Evolutionary conservation across 2,329 filamentous ascomycete genomes (phyloP).

Genomic region (Cephalotrichum gorgonifer): DNA sequence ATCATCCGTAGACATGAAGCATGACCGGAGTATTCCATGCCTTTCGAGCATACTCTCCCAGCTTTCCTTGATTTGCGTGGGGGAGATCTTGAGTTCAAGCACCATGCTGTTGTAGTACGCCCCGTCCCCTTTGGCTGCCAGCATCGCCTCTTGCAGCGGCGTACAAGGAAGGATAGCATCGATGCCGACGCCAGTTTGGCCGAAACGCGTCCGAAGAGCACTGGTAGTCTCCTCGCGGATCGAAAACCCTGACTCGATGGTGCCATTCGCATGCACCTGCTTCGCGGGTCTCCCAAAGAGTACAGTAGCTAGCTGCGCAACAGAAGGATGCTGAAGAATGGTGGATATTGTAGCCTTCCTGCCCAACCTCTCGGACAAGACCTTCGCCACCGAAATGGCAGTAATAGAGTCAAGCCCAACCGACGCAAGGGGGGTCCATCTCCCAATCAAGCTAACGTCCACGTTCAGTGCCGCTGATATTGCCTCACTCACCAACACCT

Average conservation of each 20-base stretch:
- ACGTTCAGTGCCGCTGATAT: constrained; percentile 41
- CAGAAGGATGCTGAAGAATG: constrained; percentile 57
- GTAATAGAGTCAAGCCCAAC: constrained; percentile 77
- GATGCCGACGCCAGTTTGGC: constrained; percentile 18
- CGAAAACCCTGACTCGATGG: not conserved
- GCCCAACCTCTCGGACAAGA: constrained; percentile 35
- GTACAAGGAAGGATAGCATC: constrained; percentile 66
- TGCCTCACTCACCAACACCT: constrained; percentile 42
- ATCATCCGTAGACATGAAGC: constrained; percentile 58
- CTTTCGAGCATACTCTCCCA: constrained; percentile 55
- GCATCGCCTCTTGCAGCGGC: constrained; percentile 80
- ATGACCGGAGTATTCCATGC: constrained; percentile 70
- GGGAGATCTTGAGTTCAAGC: constrained; percentile 45
- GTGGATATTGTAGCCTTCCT: constrained; percentile 52
- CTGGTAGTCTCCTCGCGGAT: constrained; percentile 8
- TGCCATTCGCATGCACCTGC: not conserved
- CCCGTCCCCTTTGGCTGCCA: constrained; percentile 43
- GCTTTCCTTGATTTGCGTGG: constrained; percentile 38
- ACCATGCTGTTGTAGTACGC: constrained; percentile 67
- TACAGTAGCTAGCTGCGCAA: constrained; percentile 44
- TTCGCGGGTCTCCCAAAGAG: constrained; percentile 10
- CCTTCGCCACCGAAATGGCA: constrained; percentile 58
- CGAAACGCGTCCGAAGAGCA: not conserved
- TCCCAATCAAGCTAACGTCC: constrained; percentile 35
- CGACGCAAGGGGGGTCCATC: constrained; percentile 64